Base-by-base conservation (phyloP, 208 protist species). In the Trypanosoma caninum region DNA sequence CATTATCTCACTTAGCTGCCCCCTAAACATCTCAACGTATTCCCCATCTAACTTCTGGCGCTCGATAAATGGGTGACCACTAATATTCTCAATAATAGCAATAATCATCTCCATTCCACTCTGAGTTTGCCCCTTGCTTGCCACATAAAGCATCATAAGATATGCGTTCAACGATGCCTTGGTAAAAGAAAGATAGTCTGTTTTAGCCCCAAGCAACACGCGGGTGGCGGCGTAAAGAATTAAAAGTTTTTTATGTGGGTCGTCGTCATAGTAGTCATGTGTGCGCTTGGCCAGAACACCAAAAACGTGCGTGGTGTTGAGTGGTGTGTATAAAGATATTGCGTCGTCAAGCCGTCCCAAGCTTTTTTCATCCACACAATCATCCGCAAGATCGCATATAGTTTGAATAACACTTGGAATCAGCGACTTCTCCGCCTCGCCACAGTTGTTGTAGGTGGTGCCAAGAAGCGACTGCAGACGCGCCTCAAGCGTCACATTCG, bases 241-340 rank as follows among this genome's bases (percentile, higher is more conserved):
- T 27, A 82, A 59, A 40, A 95, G 75, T 20, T 84, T 84, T 67
- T 91, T 91, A 72, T 92, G 78, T 14, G 81, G 82, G 64, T 95
- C 88, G 50, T 87, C 81, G 37, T 74, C 66, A 68, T 80, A 92
- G 68, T 77, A 81, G 38, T 77, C 74, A 22, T 74, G 61, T 75
- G 92, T 78, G 33, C 88, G 88, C 73, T 92, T 95, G 20, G 88
- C 80, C 28, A 89, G 61, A 23, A 90, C 76, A 69, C 79, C 82
- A 57, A 95, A 91, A 16, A 82, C 74, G 64, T 95, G 88, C 7
- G 82, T 73, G 8, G 80, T 50, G 45, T 85, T 81, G 13, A 79
- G 66, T n/a, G 82, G 84, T 2, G 69, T 71, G 57, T 89, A 89
- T 11, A 85, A 59, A 41, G 58, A 71, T 30, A 95, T 70, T 18